Percentiles rank a stretch among this genome's conserved stretches.
Conservation (phyloP, 2,329 filamentous ascomycete genomes). For the Fusarium sp. region DNA sequence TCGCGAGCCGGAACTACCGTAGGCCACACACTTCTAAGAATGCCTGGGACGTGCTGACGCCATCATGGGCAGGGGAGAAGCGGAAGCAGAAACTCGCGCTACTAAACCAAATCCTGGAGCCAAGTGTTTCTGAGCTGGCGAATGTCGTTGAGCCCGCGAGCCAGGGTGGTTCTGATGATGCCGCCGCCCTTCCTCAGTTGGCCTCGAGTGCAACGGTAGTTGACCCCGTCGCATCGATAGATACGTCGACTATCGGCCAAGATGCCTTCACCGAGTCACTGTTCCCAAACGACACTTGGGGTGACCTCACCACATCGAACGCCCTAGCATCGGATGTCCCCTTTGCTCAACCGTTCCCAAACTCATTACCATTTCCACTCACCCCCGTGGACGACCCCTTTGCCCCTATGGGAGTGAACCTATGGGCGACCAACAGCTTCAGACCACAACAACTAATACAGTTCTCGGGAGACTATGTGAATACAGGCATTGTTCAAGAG, state of each 20-base stretch:
- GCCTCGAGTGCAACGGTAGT: background rate
- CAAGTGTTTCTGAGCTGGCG: conserved; percentile 9
- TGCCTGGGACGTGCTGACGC: conserved; percentile 23
- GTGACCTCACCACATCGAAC: background rate
- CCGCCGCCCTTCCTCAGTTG: background rate
- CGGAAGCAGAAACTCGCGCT: conserved; percentile 58
- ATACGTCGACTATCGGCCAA: background rate
- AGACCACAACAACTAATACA: background rate
- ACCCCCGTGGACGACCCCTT: background rate
- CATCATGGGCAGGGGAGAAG: conserved; percentile 53
- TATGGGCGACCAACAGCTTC: background rate
- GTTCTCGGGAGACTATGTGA: background rate
- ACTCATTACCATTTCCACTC: conserved; percentile 1
- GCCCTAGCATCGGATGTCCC: background rate
- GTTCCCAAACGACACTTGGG: background rate
- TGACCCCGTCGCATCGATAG: background rate
- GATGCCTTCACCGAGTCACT: background rate
- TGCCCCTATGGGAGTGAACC: background rate
- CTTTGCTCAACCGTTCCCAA: background rate
- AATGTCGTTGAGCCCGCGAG: background rate
- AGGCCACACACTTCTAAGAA: conserved; percentile 27
- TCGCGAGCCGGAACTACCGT: conserved; percentile 49
- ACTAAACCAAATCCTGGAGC: conserved; percentile 53
- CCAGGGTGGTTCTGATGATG: background rate
- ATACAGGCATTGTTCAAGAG: conserved; percentile 15